phyloP scores from a whole-genome alignment of 148 eudicot genomes.

The Silene latifolia region DNA sequence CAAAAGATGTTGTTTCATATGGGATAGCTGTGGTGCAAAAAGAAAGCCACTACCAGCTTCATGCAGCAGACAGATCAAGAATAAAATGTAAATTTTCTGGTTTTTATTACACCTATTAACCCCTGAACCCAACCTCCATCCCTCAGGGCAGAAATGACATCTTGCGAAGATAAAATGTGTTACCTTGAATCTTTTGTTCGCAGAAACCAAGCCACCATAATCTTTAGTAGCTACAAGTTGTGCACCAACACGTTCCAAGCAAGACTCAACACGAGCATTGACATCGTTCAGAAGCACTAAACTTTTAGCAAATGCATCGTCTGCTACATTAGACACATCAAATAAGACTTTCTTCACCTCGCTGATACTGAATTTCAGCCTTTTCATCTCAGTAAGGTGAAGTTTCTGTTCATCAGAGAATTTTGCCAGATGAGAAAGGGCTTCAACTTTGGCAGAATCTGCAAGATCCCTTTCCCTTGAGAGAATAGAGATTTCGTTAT shows the following conservation, averaged over 20 bases:
- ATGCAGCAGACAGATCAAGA: background rate
- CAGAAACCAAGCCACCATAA: conserved; percentile 31
- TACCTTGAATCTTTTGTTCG: conserved; percentile 52
- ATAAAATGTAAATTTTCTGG: background rate
- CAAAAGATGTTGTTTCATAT: background rate
- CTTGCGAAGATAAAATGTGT: conserved; percentile 4
- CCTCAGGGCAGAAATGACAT: background rate
- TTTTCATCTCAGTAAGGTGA: conserved; percentile 45
- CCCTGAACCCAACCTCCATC: background rate
- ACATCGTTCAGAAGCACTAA: conserved; percentile 49
- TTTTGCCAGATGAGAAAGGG: conserved; percentile 54
- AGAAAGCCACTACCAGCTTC: background rate
- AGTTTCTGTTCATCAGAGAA: conserved; percentile 57
- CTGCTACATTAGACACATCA: conserved; percentile 35
- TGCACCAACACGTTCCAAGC: conserved; percentile 35
- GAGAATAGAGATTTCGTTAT: conserved; percentile 45
- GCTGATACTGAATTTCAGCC: conserved; percentile 39
- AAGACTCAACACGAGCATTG: conserved; percentile 39
- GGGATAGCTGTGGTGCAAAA: background rate
- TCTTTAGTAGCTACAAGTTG: conserved; percentile 29
- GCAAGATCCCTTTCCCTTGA: conserved; percentile 62
- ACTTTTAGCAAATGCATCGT: conserved; percentile 50
- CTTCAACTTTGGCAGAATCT: conserved; percentile 62
- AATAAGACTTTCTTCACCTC: conserved; percentile 45
- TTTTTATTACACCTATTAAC: background rate